phyloP scores from a whole-genome alignment of 495 filamentous ascomycete species.

The Pyrenula massariospora region DNA sequence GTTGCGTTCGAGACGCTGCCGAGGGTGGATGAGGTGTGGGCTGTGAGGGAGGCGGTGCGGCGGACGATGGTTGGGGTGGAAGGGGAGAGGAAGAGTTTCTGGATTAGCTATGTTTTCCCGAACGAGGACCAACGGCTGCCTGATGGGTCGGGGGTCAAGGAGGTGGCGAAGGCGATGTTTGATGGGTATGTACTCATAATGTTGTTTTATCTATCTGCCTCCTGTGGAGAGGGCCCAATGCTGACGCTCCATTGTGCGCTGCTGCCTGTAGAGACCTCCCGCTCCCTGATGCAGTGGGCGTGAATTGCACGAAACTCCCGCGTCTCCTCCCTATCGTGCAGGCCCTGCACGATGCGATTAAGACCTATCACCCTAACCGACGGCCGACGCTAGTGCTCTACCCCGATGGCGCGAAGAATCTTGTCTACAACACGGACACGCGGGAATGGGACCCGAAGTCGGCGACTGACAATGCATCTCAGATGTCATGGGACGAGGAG shows the following conservation, averaged over 20 bases:
- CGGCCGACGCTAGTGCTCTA: conserved; percentile 47
- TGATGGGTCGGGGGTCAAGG: conserved; percentile 28
- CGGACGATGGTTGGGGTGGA: conserved; percentile 9
- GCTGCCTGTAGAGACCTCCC: too few relatives aligned
- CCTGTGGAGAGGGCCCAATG: too few relatives aligned
- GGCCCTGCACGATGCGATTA: conserved; percentile 30
- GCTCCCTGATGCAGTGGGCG: conserved; percentile 48
- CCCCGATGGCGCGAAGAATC: conserved; percentile 57
- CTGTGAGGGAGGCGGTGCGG: conserved; percentile 36
- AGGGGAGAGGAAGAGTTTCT: conserved; percentile 24
- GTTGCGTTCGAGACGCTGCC: conserved; percentile 57
- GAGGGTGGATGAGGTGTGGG: conserved; percentile 43
- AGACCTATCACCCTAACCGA: conserved; percentile 1
- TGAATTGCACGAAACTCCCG: conserved; percentile 53
- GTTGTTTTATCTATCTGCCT: conserved; percentile 4
- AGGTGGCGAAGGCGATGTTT: conserved; percentile 32
- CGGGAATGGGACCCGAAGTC: conserved; percentile 41
- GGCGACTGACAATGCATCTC: background rate
- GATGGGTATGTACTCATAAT: conserved; percentile 18
- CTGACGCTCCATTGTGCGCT: too few relatives aligned
- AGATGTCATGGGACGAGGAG: conserved; percentile 34
- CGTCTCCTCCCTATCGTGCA: conserved; percentile 36
- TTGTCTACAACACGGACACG: conserved; percentile 50
- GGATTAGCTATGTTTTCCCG: conserved; percentile 54
- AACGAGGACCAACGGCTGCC: conserved; percentile 27